Conservation (phyloP, 257 asterid species). For the Asclepias syriaca region DNA sequence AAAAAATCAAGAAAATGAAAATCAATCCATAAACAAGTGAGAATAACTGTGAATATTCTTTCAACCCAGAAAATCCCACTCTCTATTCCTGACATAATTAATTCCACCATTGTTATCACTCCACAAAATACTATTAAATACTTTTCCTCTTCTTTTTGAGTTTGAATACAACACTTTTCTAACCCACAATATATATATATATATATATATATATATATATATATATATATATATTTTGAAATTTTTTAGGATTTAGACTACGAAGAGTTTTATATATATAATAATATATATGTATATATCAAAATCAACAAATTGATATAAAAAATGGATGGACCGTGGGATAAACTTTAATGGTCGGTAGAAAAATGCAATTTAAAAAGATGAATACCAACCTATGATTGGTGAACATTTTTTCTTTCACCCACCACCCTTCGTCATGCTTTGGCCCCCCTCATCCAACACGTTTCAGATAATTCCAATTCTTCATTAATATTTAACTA, state of each 20-base stretch:
- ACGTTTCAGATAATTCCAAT: neutral
- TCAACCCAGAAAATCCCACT: neutral
- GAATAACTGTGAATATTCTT: neutral
- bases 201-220: no score
- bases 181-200: no score
- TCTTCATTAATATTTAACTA: no score
- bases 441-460: neutral
- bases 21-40: neutral
- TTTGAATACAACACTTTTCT: no score
- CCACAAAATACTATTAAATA: no score
- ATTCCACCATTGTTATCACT: no score
- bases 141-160: no score
- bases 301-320: no score
- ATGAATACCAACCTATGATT: neutral
- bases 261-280: no score
- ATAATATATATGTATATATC: no score
- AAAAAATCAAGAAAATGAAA: neutral
- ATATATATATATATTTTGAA: no score
- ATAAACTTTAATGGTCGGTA: constrained; percentile 11
- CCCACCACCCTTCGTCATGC: neutral
- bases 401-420: neutral
- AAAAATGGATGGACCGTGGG: neutral
- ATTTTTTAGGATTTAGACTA: no score
- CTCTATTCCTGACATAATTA: neutral
- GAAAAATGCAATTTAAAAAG: neutral